Base-by-base conservation (phyloP, 1,284 basidiomycete species). In the Omphalotus olearius region DNA sequence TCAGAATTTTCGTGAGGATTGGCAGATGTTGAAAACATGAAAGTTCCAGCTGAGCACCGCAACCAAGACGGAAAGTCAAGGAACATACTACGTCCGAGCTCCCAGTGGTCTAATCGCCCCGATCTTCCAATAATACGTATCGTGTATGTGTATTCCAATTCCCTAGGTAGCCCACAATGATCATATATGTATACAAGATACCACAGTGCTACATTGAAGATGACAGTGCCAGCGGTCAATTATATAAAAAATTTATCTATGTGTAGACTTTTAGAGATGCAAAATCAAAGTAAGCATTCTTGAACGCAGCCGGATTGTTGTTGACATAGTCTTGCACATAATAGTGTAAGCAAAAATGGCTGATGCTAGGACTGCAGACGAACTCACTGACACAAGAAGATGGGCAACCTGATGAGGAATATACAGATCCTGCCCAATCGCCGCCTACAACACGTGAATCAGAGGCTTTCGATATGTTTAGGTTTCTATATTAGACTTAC, bases 271-370 rank as follows among this genome's bases (percentile, higher is more conserved):
- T 72, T 46, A 77, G 58, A 62, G 68, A 74, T 38, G 74, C 72
- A 61, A 89, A 73, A 52, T 85, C 79, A 67, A 85, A 89, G 69
- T 81, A 88, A 0, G 86, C 85, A 47, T 86, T 70, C 1, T 57
- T 59, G 64, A 88, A 88, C 4, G 80, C 82, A 1, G 71, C 66
- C 2, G 85, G 85, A 60, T 85, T 81, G 56, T 79, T 76, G 63
- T 81, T 76, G 47, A 86, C 83, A 58, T 66, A 80, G 57, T 81
- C 79, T 82, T 54, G 43, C 17, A n/a, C 37, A 28, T 47, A n/a
- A 40, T 39, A 36, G 36, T 23, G 11, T 25, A 43, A 16, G 13
- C 14, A 11, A 30, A 30, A 9, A 11, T 45, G 17, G 6, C 26
- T 6, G 9, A 11, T 13, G 13, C 43, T 3, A 30, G 4, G 14